Conservation (phyloP, 2,329 filamentous ascomycete genomes). For the Cadophora sp. region DNA sequence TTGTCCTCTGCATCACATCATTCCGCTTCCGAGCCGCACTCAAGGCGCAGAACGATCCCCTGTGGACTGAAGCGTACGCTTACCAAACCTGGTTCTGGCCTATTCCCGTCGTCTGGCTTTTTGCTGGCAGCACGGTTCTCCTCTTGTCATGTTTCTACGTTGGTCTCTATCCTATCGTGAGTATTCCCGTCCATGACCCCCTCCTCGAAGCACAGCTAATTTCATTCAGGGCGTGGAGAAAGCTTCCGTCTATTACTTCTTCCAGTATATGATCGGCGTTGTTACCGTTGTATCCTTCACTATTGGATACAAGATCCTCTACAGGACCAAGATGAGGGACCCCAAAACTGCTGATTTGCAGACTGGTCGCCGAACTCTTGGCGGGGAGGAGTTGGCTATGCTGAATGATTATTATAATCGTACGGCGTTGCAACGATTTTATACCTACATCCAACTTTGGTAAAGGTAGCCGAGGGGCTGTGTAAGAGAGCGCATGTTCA, state of each 20-base stretch:
- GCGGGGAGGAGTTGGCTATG: constrained; percentile 21
- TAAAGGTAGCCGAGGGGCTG: background rate
- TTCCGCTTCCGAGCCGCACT: constrained; percentile 66
- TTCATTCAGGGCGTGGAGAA: constrained; percentile 12
- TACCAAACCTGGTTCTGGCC: constrained; percentile 26
- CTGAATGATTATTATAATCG: constrained; percentile 25
- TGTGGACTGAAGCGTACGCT: constrained; percentile 25
- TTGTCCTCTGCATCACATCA: constrained; percentile 66
- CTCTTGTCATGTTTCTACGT: constrained; percentile 17
- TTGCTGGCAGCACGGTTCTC: constrained; percentile 19
- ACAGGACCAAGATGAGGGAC: constrained; percentile 24
- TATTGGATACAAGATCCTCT: constrained; percentile 24
- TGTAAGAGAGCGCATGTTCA: background rate
- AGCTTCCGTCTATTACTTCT: constrained; percentile 27
- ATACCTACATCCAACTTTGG: constrained; percentile 19
- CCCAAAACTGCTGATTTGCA: constrained; percentile 25
- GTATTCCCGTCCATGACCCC: background rate
- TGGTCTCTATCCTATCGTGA: constrained; percentile 22
- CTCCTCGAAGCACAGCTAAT: background rate
- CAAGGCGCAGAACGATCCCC: constrained; percentile 50
- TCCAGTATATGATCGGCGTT: constrained; percentile 29
- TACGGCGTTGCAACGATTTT: constrained; percentile 15
- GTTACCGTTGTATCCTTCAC: constrained; percentile 21
- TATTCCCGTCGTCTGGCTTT: constrained; percentile 22
- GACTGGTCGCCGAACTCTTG: constrained; percentile 28